Evolutionary conservation across 345 rosid genomes (phyloP).

Genomic region (Viola odorata): DNA sequence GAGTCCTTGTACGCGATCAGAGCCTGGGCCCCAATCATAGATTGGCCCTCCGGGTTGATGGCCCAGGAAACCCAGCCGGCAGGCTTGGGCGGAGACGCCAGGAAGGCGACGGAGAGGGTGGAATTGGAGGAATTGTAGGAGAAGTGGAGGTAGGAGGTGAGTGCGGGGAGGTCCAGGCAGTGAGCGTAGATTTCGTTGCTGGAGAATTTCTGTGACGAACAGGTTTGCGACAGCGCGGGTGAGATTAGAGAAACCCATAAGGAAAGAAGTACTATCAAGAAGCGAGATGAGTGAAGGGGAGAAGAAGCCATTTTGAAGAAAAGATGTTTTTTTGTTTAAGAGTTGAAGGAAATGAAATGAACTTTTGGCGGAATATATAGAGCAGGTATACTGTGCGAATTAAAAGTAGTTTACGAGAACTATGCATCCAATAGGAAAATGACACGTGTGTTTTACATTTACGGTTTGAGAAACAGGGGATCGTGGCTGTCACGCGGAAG

Average conservation of each 20-base stretch:
- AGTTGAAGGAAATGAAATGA: not conserved
- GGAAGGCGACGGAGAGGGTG: slow-evolving; percentile 20
- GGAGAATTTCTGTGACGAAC: slow-evolving; percentile 9
- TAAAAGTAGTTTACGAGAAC: not conserved
- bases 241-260: slow-evolving; percentile 7
- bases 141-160: slow-evolving; percentile 19
- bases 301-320: not conserved
- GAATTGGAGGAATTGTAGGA: slow-evolving; percentile 16
- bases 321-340: not conserved
- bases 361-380: not conserved
- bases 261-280: not conserved
- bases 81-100: slow-evolving; percentile 15
- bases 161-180: slow-evolving; percentile 27
- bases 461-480: too few species aligned
- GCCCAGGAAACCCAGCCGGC: slow-evolving; percentile 28
- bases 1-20: slow-evolving; percentile 19
- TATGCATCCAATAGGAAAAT: too few species aligned
- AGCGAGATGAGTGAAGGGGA: not conserved
- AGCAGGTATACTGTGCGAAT: not conserved
- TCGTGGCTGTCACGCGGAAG: too few species aligned
- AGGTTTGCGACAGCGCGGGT: slow-evolving; percentile 7
- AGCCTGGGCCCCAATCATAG: slow-evolving; percentile 24
- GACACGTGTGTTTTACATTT: too few species aligned
- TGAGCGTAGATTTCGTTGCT: slow-evolving; percentile 14
- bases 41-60: slow-evolving; percentile 12